These are phyloP conservation scores for Trypanosoma platydactyli DNA, from an alignment of 208 protist species.

Conservation along the genomic window DNA sequence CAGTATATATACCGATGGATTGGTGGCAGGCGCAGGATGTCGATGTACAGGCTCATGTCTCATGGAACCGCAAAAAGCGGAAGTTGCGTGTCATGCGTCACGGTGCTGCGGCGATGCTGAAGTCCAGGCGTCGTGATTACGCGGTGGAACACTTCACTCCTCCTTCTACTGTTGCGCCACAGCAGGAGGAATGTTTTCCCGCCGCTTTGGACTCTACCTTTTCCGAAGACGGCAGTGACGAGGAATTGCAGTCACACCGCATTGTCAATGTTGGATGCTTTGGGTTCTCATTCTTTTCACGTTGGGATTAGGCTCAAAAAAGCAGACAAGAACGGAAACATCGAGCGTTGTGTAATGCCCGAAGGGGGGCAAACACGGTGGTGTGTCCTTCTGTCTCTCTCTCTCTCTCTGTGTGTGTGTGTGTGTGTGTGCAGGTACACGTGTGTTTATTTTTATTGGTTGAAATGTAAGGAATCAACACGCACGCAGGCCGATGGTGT, in stretches of 20 bases:
- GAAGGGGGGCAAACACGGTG: background rate
- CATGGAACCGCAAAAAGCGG: slow-evolving; percentile 23
- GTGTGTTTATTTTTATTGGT: no score
- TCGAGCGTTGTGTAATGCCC: background rate
- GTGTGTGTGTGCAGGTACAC: no score
- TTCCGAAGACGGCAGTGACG: slow-evolving; percentile 14
- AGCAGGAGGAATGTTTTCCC: no score
- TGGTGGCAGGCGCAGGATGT: slow-evolving; percentile 31
- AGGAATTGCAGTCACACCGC: slow-evolving; percentile 23
- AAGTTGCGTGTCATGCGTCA: slow-evolving; percentile 21
- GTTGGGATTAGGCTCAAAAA: slow-evolving; percentile 28
- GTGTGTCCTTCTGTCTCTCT: background rate
- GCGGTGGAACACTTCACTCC: background rate
- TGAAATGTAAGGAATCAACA: no score
- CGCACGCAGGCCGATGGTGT: no score
- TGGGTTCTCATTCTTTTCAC: slow-evolving; percentile 59
- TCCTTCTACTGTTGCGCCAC: no score
- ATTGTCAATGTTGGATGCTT: slow-evolving; percentile 62
- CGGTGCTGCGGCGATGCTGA: slow-evolving; percentile 13
- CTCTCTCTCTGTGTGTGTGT: no score
- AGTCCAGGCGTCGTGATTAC: slow-evolving; percentile 4
- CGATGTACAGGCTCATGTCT: slow-evolving; percentile 18
- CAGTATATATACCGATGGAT: slow-evolving; percentile 31
- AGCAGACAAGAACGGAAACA: background rate
- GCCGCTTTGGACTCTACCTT: background rate